Conservation (phyloP, 2,329 filamentous ascomycete species). For the Fusarium mangiferae region DNA sequence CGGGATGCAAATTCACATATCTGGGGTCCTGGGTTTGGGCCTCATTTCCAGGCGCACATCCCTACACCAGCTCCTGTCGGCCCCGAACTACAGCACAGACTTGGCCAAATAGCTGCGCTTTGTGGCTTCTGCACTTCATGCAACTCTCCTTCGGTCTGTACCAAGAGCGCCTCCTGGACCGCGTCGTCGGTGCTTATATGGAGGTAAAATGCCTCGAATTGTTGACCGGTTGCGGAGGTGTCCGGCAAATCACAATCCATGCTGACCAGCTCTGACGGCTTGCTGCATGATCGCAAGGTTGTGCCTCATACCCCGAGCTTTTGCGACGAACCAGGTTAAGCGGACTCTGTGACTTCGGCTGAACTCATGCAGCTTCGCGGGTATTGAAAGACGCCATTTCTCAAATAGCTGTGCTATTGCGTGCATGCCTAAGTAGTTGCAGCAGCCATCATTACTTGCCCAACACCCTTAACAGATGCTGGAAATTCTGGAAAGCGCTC, state of each 20-base stretch:
- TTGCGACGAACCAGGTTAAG: constrained; percentile 7
- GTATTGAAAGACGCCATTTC: constrained; percentile 11
- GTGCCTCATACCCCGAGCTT: constrained; percentile 11
- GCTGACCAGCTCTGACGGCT: constrained; percentile 29
- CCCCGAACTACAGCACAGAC: constrained; percentile 7
- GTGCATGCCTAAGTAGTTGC: constrained; percentile 27
- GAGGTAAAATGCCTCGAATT: constrained; percentile 21
- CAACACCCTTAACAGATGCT: neutral
- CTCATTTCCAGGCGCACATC: constrained; percentile 26
- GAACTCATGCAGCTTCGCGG: constrained; percentile 27
- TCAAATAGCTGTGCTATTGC: constrained; percentile 16
- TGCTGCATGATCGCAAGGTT: constrained; percentile 40
- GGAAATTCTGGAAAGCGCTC: constrained; percentile 14
- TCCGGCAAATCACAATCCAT: constrained; percentile 26
- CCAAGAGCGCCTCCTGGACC: constrained; percentile 32
- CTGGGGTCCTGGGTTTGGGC: constrained; percentile 22
- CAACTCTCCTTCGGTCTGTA: constrained; percentile 37
- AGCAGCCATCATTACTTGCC: constrained; percentile 15
- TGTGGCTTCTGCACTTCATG: constrained; percentile 31
- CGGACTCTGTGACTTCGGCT: constrained; percentile 14
- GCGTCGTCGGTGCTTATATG: constrained; percentile 32
- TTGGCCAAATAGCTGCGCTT: constrained; percentile 23
- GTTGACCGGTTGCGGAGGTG: constrained; percentile 35
- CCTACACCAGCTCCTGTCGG: constrained; percentile 7
- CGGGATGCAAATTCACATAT: constrained; percentile 6